Conservation (phyloP, 495 filamentous ascomycete genomes). For the Penicillium psychrofluorescens region DNA sequence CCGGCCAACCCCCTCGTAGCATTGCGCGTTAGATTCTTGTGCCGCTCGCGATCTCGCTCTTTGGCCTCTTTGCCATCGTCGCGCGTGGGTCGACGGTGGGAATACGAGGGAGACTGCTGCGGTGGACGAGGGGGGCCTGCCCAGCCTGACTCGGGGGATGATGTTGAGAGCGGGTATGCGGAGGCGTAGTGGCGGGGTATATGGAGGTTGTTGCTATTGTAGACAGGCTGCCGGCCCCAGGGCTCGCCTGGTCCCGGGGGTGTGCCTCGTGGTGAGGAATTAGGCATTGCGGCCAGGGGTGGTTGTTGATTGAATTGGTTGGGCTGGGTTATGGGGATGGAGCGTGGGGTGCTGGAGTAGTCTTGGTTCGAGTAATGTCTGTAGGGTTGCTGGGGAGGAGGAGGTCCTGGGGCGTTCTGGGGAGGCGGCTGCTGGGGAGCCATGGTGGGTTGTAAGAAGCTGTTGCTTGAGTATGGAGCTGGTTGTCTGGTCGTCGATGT, state of each 20-base stretch:
- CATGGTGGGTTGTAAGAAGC: conserved; percentile 8
- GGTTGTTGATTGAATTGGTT: not conserved
- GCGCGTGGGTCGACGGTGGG: conserved; percentile 9
- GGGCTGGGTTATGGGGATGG: conserved; percentile 8
- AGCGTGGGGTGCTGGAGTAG: conserved; percentile 5
- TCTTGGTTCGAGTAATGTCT: conserved; percentile 4
- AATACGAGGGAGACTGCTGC: conserved; percentile 14
- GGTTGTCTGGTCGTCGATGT: conserved; percentile 1
- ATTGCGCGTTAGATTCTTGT: conserved; percentile 22
- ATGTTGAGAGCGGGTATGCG: conserved; percentile 15
- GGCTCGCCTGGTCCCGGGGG: conserved; percentile 11
- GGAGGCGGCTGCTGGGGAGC: conserved; percentile 1
- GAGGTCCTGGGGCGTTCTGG: conserved; percentile 1
- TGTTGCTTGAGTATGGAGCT: conserved; percentile 7
- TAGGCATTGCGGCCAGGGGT: conserved; percentile 3
- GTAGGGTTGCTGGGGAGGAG: conserved; percentile 5
- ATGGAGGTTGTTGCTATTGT: conserved; percentile 6
- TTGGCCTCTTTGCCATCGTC: conserved; percentile 12
- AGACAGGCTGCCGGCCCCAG: conserved; percentile 6
- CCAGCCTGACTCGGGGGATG: conserved; percentile 11
- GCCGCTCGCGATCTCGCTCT: not conserved
- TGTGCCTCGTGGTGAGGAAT: conserved; percentile 6
- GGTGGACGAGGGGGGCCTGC: conserved; percentile 8
- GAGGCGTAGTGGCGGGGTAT: conserved; percentile 11
- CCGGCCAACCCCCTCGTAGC: conserved; percentile 33